Percentiles rank a stretch among this genome's conserved stretches.
Conservation (phyloP, 1,139 yeast genomes). For the Trichomonascaceae sp. region DNA sequence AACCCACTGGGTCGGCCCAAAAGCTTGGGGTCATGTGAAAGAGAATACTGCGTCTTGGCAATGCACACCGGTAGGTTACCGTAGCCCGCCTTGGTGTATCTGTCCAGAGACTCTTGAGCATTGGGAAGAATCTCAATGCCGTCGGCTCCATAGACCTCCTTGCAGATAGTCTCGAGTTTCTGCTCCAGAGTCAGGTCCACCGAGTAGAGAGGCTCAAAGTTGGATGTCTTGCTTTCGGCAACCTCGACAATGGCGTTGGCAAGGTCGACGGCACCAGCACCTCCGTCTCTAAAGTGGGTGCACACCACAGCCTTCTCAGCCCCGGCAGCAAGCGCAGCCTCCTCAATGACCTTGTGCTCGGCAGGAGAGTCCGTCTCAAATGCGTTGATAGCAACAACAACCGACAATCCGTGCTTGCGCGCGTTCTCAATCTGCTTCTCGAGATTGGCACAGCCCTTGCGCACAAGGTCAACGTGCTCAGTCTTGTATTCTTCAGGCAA, state of each 20-base stretch:
- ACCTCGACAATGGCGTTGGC: constrained; percentile 79
- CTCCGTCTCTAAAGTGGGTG: constrained; percentile 98
- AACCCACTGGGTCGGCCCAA: constrained; percentile 95
- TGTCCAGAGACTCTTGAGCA: constrained; percentile 73
- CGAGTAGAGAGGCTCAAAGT: constrained; percentile 63
- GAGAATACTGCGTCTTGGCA: constrained; percentile 95
- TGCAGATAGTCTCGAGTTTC: constrained; percentile 73
- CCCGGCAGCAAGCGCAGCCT: constrained; percentile 84
- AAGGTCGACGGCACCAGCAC: constrained; percentile 78
- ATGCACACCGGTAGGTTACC: constrained; percentile 89
- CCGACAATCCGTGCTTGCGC: constrained; percentile 77
- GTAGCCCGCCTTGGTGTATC: constrained; percentile 82
- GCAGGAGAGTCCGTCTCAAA: constrained; percentile 74
- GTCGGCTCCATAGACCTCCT: constrained; percentile 88
- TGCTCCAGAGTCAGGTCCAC: constrained; percentile 60
- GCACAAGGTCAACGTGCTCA: constrained; percentile 76
- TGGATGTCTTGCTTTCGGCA: constrained; percentile 33
- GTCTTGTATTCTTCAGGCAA: constrained; percentile 75
- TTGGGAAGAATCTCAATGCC: constrained; percentile 76
- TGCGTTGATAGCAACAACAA: constrained; percentile 89
- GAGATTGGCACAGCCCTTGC: constrained; percentile 78
- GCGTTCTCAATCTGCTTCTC: constrained; percentile 89
- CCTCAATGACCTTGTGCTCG: constrained; percentile 75
- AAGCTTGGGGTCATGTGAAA: constrained; percentile 85
- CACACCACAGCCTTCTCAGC: constrained; percentile 89